Percentiles rank a stretch among this genome's conserved stretches.
phyloP scores from a whole-genome alignment of 495 filamentous ascomycete species.

The Tuber borchii region DNA sequence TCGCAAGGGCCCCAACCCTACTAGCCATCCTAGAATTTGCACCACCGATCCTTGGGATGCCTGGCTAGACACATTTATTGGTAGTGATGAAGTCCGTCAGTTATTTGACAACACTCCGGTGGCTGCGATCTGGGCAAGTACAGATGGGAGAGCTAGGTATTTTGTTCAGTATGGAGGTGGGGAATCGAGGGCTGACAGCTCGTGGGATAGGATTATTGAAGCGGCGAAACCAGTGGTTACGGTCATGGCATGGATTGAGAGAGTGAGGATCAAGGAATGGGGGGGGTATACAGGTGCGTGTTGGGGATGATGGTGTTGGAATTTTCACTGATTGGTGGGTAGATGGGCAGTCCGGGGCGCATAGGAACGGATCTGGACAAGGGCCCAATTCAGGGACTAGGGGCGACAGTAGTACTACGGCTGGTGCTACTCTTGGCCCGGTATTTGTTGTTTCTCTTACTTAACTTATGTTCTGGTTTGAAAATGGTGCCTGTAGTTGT shows the following conservation, averaged over 20 bases:
- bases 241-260: background rate
- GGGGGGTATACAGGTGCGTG: background rate
- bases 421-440: background rate
- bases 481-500: background rate
- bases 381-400: background rate
- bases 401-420: background rate
- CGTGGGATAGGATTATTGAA: background rate
- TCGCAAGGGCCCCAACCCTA: background rate
- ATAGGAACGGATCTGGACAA: too few relatives aligned
- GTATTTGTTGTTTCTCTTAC: background rate
- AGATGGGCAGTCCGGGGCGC: background rate
- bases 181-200: background rate
- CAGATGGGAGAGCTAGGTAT: background rate
- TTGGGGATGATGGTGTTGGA: background rate
- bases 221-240: background rate
- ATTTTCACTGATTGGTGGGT: background rate
- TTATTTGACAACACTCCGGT: background rate
- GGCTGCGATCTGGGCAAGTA: background rate
- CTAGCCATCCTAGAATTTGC: rapidly evolving
- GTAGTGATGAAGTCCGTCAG: background rate
- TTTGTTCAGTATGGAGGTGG: background rate
- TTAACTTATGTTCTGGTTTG: background rate
- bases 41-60: background rate
- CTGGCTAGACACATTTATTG: background rate
- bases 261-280: background rate